Evolutionary conservation across 495 filamentous ascomycete genomes (phyloP).

Genomic region (Aspergillus olivimuriae): DNA sequence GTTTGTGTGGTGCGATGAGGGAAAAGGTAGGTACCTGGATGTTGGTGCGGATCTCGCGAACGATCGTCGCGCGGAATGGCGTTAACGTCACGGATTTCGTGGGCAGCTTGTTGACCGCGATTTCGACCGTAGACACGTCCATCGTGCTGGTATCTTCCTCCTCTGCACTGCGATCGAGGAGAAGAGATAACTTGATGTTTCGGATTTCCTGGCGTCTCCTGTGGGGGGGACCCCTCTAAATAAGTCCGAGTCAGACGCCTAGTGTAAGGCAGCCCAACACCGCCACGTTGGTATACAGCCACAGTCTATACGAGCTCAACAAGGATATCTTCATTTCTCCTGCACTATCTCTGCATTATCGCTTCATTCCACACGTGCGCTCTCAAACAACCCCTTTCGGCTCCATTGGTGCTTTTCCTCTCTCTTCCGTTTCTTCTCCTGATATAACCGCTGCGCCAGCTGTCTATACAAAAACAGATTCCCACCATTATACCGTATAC

Average conservation of each 20-base stretch:
- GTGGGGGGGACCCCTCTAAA: neutral
- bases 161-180: neutral
- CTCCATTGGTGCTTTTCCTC: slow-evolving; percentile 12
- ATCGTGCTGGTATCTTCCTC: slow-evolving; percentile 3
- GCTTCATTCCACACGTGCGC: neutral
- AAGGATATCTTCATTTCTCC: neutral
- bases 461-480: slow-evolving; percentile 12
- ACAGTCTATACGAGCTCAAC: no score
- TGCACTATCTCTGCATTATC: neutral
- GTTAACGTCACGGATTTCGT: slow-evolving; percentile 59
- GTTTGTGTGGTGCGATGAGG: slow-evolving; percentile 8
- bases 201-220: no score
- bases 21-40: slow-evolving; percentile 39
- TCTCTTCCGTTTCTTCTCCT: slow-evolving; percentile 7
- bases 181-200: neutral
- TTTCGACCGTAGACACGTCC: slow-evolving; percentile 4
- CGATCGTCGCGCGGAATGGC: slow-evolving; percentile 53
- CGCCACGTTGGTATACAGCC: neutral
- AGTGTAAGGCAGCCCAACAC: neutral
- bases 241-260: neutral
- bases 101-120: slow-evolving; percentile 24
- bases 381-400: neutral
- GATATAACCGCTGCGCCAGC: slow-evolving; percentile 9
- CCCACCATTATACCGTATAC: slow-evolving; percentile 12
- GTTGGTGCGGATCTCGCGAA: slow-evolving; percentile 55